These are phyloP conservation scores for Colletotrichum tropicicola DNA, from an alignment of 2,329 filamentous ascomycete genomes.

Conservation along the genomic window DNA sequence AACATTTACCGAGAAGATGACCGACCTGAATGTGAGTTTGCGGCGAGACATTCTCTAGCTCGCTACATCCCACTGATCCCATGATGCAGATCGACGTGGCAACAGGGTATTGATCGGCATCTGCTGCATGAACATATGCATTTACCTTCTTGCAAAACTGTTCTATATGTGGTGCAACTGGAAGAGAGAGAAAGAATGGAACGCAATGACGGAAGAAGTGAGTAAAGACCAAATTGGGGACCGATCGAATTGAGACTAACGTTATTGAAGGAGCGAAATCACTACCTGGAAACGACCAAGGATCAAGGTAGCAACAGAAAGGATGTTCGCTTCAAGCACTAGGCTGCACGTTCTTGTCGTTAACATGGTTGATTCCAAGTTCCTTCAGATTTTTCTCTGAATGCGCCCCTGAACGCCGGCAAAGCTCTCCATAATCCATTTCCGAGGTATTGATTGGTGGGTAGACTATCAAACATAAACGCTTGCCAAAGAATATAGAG, in stretches of 20 bases:
- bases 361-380: not conserved
- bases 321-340: slow-evolving; percentile 29
- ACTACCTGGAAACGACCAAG: slow-evolving; percentile 27
- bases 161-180: slow-evolving; percentile 63
- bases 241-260: not conserved
- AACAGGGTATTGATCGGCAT: slow-evolving; percentile 34
- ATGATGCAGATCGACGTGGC: slow-evolving; percentile 15
- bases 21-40: slow-evolving; percentile 43
- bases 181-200: slow-evolving; percentile 55
- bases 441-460: too few species aligned
- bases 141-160: slow-evolving; percentile 57
- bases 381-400: too few species aligned
- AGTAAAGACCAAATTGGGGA: not conserved
- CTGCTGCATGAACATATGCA: slow-evolving; percentile 32
- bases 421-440: too few species aligned
- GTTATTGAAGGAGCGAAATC: not conserved
- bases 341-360: not conserved
- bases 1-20: slow-evolving; percentile 60
- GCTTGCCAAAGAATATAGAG: too few species aligned
- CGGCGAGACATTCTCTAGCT: too few species aligned
- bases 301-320: slow-evolving; percentile 28
- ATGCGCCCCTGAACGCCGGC: too few species aligned
- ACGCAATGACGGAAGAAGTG: slow-evolving; percentile 52
- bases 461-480: too few species aligned
- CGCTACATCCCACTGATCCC: not conserved